A percentile compares a stretch with the other conserved stretches of the same genome.
Evolutionary conservation across 2,329 filamentous ascomycete genomes (phyloP).

Genomic region (Alternaria alternata): DNA sequence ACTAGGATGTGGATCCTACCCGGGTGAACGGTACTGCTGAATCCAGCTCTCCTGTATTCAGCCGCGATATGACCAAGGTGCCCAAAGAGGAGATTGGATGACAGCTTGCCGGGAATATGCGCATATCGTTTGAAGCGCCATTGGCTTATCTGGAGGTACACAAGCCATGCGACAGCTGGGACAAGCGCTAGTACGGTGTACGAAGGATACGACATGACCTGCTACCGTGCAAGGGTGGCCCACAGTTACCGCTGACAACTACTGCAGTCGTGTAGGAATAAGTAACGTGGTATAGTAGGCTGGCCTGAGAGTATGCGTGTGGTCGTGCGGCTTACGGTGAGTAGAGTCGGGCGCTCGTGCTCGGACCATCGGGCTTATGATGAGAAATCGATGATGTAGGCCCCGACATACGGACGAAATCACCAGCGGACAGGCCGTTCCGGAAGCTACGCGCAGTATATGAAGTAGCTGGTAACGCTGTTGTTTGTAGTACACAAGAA

Average conservation of each 20-base stretch:
- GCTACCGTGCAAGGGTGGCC: not conserved
- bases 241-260: not conserved
- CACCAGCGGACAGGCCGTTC: not conserved
- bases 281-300: not conserved
- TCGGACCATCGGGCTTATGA: conserved; percentile 2
- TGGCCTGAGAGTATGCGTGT: not conserved
- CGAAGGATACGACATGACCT: conserved; percentile 25
- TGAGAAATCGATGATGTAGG: conserved; percentile 5
- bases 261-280: not conserved
- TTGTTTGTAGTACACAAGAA: not conserved
- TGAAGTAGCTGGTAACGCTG: not conserved
- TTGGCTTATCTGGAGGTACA: conserved; percentile 32
- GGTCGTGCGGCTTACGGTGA: conserved; percentile 1
- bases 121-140: conserved; percentile 41
- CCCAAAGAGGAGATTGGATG: conserved; percentile 37
- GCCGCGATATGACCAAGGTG: conserved; percentile 38
- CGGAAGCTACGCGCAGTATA: not conserved
- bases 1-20: conserved; percentile 25
- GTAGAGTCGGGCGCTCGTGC: not conserved
- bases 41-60: conserved; percentile 34
- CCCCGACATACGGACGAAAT: conserved; percentile 2
- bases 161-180: conserved; percentile 25
- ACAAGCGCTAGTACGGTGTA: conserved; percentile 32
- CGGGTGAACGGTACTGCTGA: conserved; percentile 35
- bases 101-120: conserved; percentile 31